These are phyloP conservation scores for Pseudoneurospora amorphoporcata DNA, from an alignment of 495 filamentous ascomycete genomes.

Conservation along the genomic window DNA sequence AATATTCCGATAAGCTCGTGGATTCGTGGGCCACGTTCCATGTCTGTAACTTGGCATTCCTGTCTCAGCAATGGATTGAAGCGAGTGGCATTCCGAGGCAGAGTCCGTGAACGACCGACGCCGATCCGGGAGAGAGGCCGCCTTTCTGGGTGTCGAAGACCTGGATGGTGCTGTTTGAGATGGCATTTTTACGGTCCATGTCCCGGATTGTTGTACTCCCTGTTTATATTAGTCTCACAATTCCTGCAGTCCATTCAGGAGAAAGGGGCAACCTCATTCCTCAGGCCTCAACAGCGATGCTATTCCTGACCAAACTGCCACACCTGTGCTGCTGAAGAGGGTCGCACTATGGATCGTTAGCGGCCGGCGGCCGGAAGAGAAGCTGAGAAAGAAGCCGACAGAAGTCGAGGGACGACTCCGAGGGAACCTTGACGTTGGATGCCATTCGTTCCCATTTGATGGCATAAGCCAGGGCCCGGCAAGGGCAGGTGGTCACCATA, in stretches of 20 bases:
- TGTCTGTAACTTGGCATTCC: not conserved
- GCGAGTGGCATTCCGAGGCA: not conserved
- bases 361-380: slow-evolving; percentile 1
- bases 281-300: not conserved
- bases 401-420: slow-evolving; percentile 18
- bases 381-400: slow-evolving; percentile 22
- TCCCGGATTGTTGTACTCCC: not conserved
- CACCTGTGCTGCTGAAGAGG: not conserved
- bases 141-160: not conserved
- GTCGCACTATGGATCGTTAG: slow-evolving; percentile 5
- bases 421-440: slow-evolving; percentile 10
- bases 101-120: not conserved
- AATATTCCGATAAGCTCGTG: not conserved
- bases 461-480: slow-evolving; percentile 10
- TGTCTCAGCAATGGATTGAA: not conserved
- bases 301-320: slow-evolving; percentile 5
- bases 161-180: not conserved
- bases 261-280: not conserved
- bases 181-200: not conserved
- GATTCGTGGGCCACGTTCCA: not conserved
- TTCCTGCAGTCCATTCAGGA: not conserved
- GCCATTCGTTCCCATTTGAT: slow-evolving; percentile 2
- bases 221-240: not conserved
- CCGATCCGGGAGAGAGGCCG: not conserved
- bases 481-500: slow-evolving; percentile 3